These are phyloP conservation scores for Schwanniomyces yamadae DNA, from an alignment of 805 yeast species.

Conservation along the genomic window DNA sequence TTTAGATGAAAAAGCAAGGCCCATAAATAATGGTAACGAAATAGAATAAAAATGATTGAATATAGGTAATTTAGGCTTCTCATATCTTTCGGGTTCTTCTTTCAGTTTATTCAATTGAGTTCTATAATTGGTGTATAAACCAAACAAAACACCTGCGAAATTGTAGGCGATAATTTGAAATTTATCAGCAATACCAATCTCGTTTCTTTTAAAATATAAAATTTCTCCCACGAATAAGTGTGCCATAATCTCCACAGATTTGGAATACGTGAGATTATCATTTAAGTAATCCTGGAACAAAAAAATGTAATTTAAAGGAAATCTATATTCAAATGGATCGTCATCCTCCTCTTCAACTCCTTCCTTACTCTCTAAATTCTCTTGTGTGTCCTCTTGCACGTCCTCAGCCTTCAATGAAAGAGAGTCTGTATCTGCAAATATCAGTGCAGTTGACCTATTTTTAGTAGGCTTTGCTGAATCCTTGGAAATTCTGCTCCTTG, in stretches of 20 bases:
- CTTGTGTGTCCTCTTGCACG: not conserved
- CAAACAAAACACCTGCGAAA: constrained; percentile 30
- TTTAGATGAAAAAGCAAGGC: constrained; percentile 18
- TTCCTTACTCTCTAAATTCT: not conserved
- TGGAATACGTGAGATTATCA: constrained; percentile 28
- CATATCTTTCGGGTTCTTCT: constrained; percentile 10
- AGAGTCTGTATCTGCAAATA: constrained; percentile 9
- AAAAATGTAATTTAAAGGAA: constrained; percentile 27
- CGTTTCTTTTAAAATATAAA: constrained; percentile 22
- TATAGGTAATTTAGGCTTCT: constrained; percentile 31
- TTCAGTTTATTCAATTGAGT: constrained; percentile 15
- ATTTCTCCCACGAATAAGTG: constrained; percentile 30
- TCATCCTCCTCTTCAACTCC: constrained; percentile 10
- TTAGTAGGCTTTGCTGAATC: not conserved
- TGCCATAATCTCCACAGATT: constrained; percentile 32
- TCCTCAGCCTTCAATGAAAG: not conserved
- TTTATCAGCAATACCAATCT: constrained; percentile 12
- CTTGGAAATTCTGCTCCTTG: constrained; percentile 8
- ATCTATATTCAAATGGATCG: constrained; percentile 15
- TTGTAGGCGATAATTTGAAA: constrained; percentile 31
- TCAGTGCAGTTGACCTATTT: constrained; percentile 10
- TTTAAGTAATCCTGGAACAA: constrained; percentile 39
- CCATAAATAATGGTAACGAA: constrained; percentile 29
- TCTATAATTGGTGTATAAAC: constrained; percentile 26
- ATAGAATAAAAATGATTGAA: constrained; percentile 36